A percentile compares a stretch with the other conserved stretches of the same genome.
Conservation (phyloP, 2,329 filamentous ascomycete species). For the Apiospora aurea region DNA sequence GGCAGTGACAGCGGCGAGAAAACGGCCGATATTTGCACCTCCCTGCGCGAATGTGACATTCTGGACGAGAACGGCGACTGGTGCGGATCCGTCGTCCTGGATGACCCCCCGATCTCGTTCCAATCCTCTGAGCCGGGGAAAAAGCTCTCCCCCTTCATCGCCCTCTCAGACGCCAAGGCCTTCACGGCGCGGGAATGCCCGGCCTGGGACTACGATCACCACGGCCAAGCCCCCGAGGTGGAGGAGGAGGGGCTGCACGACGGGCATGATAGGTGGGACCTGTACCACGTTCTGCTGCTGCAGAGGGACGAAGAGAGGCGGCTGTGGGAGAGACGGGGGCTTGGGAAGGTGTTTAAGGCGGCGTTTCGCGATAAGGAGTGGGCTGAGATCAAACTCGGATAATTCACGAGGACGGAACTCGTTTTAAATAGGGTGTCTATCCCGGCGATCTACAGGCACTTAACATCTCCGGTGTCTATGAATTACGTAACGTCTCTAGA, state of each 20-base stretch:
- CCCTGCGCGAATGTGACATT: not conserved
- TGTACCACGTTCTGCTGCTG: not conserved
- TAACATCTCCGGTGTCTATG: no score
- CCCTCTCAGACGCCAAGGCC: not conserved
- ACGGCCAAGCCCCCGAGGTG: no score
- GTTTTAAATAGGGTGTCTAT: no score
- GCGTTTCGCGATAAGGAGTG: conserved; percentile 37
- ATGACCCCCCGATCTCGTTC: not conserved
- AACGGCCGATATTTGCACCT: no score
- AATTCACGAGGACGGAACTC: no score
- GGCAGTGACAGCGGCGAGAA: no score
- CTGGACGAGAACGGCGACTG: not conserved
- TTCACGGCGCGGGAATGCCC: not conserved
- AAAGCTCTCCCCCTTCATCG: not conserved
- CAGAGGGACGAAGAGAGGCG: conserved; percentile 32
- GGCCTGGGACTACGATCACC: not conserved
- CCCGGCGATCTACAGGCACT: no score
- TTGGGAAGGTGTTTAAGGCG: conserved; percentile 44
- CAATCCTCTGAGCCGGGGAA: not conserved
- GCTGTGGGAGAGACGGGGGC: conserved; percentile 38
- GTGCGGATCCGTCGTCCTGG: not conserved
- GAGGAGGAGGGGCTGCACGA: no score
- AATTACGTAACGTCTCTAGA: no score
- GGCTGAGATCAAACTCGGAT: conserved; percentile 36
- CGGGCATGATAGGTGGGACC: not conserved